Evolutionary conservation across 805 yeast species (phyloP).

Genomic region (Candida coleopterorum): DNA sequence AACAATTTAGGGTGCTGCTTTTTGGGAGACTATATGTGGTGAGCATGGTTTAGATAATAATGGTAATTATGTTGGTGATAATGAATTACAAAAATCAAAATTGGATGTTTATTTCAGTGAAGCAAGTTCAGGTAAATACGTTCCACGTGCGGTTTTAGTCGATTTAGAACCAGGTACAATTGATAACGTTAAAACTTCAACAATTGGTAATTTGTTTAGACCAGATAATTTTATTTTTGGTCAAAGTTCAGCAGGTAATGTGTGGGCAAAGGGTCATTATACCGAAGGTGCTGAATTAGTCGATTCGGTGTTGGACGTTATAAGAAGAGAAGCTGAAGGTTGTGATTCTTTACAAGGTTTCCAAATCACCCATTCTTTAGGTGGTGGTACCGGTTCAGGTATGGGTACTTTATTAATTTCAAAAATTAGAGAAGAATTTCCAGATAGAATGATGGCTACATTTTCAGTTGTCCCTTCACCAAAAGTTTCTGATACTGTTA

Average conservation of each 20-base stretch:
- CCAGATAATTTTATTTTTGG: slow-evolving; percentile 90
- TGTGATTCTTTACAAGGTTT: slow-evolving; percentile 93
- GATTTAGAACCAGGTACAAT: slow-evolving; percentile 95
- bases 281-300: slow-evolving; percentile 95
- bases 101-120: slow-evolving; percentile 85
- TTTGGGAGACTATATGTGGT: slow-evolving; percentile 89
- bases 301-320: slow-evolving; percentile 82
- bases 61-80: slow-evolving; percentile 62
- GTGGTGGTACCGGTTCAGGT: slow-evolving; percentile 94
- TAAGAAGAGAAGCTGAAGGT: slow-evolving; percentile 91
- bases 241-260: slow-evolving; percentile 90
- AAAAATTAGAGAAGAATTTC: slow-evolving; percentile 85
- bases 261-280: slow-evolving; percentile 96
- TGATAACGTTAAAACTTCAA: slow-evolving; percentile 74
- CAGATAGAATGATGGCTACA: slow-evolving; percentile 95
- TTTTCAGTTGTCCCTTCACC: slow-evolving; percentile 92
- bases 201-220: slow-evolving; percentile 82
- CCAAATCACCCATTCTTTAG: slow-evolving; percentile 62
- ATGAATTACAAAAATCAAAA: slow-evolving; percentile 43
- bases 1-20: slow-evolving; percentile 70
- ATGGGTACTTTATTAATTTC: slow-evolving; percentile 88
- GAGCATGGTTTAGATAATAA: slow-evolving; percentile 77
- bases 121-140: slow-evolving; percentile 83
- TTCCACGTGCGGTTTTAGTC: slow-evolving; percentile 88
- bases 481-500: slow-evolving; percentile 87